A percentile compares a stretch with the other conserved stretches of the same genome.
phyloP scores from a whole-genome alignment of 257 asterid species.

The Solanum appendiculatum region DNA sequence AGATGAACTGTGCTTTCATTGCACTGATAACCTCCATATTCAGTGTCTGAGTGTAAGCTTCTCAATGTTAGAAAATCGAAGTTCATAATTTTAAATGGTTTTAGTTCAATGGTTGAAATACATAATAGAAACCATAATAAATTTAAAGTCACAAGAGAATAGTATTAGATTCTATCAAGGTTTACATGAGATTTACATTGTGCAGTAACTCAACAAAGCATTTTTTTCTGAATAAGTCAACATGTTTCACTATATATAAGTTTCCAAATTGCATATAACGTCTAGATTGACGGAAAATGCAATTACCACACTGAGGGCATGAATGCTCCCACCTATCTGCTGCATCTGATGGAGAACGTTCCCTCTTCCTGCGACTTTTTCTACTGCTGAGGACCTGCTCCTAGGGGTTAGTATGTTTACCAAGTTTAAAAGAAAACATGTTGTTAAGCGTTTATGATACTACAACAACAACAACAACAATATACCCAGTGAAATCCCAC shows the following conservation, averaged over 20 bases:
- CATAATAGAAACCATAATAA: not conserved
- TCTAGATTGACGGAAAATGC: not conserved
- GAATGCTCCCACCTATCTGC: constrained; percentile 37
- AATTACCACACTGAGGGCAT: constrained; percentile 91
- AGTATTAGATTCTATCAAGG: not conserved
- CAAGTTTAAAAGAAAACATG: not conserved
- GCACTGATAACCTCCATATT: constrained; percentile 64
- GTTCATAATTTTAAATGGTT: not conserved
- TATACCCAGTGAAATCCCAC: not conserved
- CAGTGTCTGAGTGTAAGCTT: constrained; percentile 38
- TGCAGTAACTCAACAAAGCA: not conserved
- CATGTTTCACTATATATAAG: not conserved
- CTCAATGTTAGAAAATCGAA: constrained; percentile 2
- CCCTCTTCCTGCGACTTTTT: constrained; percentile 54
- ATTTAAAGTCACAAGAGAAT: not conserved
- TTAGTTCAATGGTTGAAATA: not conserved
- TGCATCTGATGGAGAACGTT: constrained; percentile 32
- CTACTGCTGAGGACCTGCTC: constrained; percentile 51
- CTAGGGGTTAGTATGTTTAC: not conserved
- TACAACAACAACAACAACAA: not conserved
- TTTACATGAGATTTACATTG: not conserved
- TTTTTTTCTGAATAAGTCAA: not conserved
- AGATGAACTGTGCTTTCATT: constrained; percentile 70
- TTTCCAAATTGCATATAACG: not conserved
- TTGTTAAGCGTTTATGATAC: not conserved